Conservation (phyloP, 2,329 filamentous ascomycete species). For the Curvularia sp. region DNA sequence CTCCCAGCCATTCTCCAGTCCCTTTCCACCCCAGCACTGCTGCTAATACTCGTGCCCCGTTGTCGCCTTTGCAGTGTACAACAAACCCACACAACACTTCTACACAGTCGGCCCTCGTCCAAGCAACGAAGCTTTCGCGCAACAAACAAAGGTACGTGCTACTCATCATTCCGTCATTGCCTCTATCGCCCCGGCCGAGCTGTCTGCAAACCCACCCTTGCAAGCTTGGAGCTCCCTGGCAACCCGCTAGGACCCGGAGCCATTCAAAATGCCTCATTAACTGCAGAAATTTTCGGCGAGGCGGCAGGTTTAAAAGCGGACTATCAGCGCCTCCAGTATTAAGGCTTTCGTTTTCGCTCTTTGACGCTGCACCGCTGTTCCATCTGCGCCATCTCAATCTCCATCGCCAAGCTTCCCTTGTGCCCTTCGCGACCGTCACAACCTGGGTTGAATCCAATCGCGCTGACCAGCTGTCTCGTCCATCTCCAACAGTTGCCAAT, state of each 20-base stretch:
- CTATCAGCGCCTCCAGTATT: slow-evolving; percentile 27
- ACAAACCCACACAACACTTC: not conserved
- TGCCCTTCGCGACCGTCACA: slow-evolving; percentile 32
- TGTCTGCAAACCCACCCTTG: slow-evolving; percentile 29
- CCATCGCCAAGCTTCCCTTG: slow-evolving; percentile 31
- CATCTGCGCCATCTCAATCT: slow-evolving; percentile 29
- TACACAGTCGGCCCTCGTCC: not conserved
- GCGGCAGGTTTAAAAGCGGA: slow-evolving; percentile 43
- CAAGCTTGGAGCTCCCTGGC: slow-evolving; percentile 35
- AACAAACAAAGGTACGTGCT: slow-evolving; percentile 39
- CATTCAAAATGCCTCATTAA: slow-evolving; percentile 49
- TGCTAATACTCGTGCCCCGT: not conserved
- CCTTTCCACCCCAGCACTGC: not conserved
- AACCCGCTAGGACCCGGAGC: slow-evolving; percentile 40
- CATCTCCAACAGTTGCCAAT: slow-evolving; percentile 27
- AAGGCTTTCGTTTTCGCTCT: slow-evolving; percentile 23
- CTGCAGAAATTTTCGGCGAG: slow-evolving; percentile 46
- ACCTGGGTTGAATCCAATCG: slow-evolving; percentile 31
- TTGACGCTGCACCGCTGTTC: slow-evolving; percentile 42
- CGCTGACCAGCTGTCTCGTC: slow-evolving; percentile 43
- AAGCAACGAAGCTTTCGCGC: not conserved
- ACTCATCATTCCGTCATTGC: slow-evolving; percentile 11
- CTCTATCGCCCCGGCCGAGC: slow-evolving; percentile 29
- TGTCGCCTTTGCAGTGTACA: not conserved
- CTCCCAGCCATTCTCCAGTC: slow-evolving; percentile 14